Conservation (phyloP, 2,329 filamentous ascomycete genomes). For the Colletotrichum cuscutae region DNA sequence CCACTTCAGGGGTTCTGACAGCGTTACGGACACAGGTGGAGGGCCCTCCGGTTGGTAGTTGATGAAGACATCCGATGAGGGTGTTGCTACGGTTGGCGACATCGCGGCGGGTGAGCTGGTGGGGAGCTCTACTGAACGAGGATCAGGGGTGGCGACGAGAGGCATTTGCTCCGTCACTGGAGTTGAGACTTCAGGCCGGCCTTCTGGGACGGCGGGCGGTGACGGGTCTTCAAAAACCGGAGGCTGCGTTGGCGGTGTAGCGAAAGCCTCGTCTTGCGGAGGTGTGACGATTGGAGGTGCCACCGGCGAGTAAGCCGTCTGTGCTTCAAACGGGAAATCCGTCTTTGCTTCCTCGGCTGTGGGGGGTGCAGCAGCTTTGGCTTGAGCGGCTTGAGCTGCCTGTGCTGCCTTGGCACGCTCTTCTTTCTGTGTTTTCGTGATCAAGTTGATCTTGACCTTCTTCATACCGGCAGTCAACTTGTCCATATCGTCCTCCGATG, state of each 20-base stretch:
- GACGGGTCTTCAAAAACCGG: neutral
- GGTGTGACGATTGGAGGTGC: constrained; percentile 18
- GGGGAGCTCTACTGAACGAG: constrained; percentile 38
- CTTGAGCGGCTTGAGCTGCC: constrained; percentile 34
- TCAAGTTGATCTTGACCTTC: constrained; percentile 70
- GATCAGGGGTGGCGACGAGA: constrained; percentile 34
- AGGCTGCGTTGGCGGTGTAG: constrained; percentile 8
- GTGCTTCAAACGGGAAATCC: neutral
- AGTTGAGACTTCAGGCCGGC: constrained; percentile 19
- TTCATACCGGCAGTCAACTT: constrained; percentile 68
- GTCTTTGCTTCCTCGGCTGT: constrained; percentile 28
- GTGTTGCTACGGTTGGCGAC: constrained; percentile 36
- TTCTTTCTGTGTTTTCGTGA: constrained; percentile 68
- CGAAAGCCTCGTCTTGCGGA: constrained; percentile 12
- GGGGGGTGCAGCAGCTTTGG: constrained; percentile 38
- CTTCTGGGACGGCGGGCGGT: neutral
- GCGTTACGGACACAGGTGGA: constrained; percentile 48
- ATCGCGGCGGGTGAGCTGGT: constrained; percentile 44
- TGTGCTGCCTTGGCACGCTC: constrained; percentile 54
- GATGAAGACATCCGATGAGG: constrained; percentile 56
- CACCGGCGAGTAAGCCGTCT: neutral
- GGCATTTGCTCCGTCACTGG: constrained; percentile 8
- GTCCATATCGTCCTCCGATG: constrained; percentile 57
- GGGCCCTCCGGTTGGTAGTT: constrained; percentile 67
- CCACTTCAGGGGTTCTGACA: constrained; percentile 59